Evolutionary conservation across 176 grass and related monocot genomes (phyloP).

Genomic region (Ensete ventricosum): DNA sequence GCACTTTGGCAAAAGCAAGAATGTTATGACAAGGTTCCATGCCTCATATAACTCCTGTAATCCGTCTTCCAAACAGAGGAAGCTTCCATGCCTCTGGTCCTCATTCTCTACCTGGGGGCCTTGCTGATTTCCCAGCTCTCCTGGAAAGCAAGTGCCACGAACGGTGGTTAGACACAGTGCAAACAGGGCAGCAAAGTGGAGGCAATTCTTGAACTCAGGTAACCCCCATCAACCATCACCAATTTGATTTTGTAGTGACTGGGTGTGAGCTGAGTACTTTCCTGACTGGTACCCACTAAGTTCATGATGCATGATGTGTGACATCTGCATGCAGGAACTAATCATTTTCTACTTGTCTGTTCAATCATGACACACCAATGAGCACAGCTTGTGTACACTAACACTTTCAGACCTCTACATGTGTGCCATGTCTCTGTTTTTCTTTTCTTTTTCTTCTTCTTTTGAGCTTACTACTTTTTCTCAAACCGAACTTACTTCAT

Average conservation of each 20-base stretch:
- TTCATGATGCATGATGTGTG: not conserved
- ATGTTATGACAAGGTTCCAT: not conserved
- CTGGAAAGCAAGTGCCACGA: constrained; percentile 3
- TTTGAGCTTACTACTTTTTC: no score
- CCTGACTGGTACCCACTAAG: not conserved
- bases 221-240: not conserved
- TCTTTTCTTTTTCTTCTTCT: no score
- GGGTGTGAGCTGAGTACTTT: not conserved
- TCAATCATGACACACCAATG: not conserved
- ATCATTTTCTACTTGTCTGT: not conserved
- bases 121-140: constrained; percentile 13
- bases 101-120: constrained; percentile 9
- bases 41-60: not conserved
- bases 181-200: not conserved
- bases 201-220: constrained; percentile 8
- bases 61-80: not conserved
- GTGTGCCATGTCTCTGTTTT: no score
- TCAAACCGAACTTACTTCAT: no score
- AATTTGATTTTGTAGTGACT: not conserved
- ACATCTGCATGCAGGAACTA: not conserved
- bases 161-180: not conserved
- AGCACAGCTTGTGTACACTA: not conserved
- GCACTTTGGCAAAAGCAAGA: constrained; percentile 7
- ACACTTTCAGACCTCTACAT: no score
- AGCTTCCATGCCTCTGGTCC: not conserved